Conservation (phyloP, 768 basidiomycete genomes). For the Leccinum subgranulosum region DNA sequence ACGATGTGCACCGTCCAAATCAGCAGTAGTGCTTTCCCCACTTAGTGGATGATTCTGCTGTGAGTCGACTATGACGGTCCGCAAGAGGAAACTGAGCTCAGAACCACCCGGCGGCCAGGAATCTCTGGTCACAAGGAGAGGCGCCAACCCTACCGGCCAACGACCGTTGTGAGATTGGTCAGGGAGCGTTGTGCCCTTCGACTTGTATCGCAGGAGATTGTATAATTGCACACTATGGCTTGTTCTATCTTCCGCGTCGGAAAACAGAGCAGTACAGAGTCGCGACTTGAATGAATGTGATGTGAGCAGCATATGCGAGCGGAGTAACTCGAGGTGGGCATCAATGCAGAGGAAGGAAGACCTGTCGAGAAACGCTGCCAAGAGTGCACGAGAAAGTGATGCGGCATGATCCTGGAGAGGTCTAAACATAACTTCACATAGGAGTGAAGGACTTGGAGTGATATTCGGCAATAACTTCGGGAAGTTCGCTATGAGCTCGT, state of each 20-base stretch:
- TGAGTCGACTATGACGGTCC: constrained; percentile 84
- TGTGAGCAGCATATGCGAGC: constrained; percentile 73
- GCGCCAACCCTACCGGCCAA: constrained; percentile 73
- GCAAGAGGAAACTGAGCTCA: constrained; percentile 77
- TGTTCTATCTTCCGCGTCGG: constrained; percentile 58
- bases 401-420: constrained; percentile 62
- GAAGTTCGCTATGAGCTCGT: constrained; percentile 53
- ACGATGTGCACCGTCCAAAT: constrained; percentile 34
- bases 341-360: constrained; percentile 64
- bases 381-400: constrained; percentile 61
- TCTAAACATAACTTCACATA: constrained; percentile 59
- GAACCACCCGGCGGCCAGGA: constrained; percentile 87
- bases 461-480: constrained; percentile 58
- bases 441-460: constrained; percentile 59
- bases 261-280: constrained; percentile 71
- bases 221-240: constrained; percentile 26
- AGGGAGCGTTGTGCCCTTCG: constrained; percentile 17
- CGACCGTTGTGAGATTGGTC: constrained; percentile 20
- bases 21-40: constrained; percentile 21
- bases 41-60: constrained; percentile 38
- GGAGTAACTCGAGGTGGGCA: constrained; percentile 63
- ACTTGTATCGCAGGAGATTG: constrained; percentile 22
- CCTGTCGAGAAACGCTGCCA: constrained; percentile 63
- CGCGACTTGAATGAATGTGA: constrained; percentile 71
- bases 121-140: constrained; percentile 66